Percentiles rank a stretch among this genome's conserved stretches.
Evolutionary conservation across 1,284 basidiomycete genomes (phyloP).

Genomic region (Cerioporus squamosus): DNA sequence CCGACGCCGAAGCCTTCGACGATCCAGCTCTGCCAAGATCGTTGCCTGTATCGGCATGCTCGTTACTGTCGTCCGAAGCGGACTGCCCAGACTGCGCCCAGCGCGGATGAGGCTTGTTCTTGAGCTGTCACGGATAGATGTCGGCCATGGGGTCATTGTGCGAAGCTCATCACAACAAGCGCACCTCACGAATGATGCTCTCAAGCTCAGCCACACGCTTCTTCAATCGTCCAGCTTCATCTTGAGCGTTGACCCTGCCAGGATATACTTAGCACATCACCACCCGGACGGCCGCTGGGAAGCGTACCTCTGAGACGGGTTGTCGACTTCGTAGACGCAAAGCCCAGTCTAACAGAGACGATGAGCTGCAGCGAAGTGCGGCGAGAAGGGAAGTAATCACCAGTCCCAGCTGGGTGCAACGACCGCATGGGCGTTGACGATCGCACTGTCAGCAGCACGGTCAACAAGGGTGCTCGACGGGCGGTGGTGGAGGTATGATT

Average conservation of each 20-base stretch:
- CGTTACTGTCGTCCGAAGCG: slow-evolving; percentile 25
- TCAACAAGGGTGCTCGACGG: background rate
- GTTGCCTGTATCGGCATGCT: slow-evolving; percentile 9
- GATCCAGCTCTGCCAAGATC: background rate
- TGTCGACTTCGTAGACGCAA: slow-evolving; percentile 85
- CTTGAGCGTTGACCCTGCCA: slow-evolving; percentile 39
- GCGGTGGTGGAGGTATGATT: too few relatives aligned
- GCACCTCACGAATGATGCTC: slow-evolving; percentile 79
- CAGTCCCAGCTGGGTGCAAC: slow-evolving; percentile 75
- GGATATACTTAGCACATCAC: background rate
- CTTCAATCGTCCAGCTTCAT: slow-evolving; percentile 70
- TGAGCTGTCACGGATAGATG: slow-evolving; percentile 40
- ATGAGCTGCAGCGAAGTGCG: background rate
- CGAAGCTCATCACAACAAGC: background rate
- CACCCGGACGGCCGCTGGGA: background rate
- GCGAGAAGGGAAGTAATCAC: slow-evolving; percentile 40
- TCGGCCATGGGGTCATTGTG: background rate
- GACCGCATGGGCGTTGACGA: slow-evolving; percentile 70
- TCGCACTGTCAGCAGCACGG: slow-evolving; percentile 53
- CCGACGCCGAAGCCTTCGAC: background rate
- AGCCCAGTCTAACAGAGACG: slow-evolving; percentile 63
- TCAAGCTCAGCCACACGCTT: slow-evolving; percentile 83
- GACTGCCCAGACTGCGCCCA: slow-evolving; percentile 49
- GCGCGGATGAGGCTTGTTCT: slow-evolving; percentile 74
- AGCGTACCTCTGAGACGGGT: slow-evolving; percentile 59